Evolutionary conservation across 2,329 filamentous ascomycete genomes (phyloP), one percentile per base, ranked within the genome.

Genomic region (Claviceps paspali): DNA sequence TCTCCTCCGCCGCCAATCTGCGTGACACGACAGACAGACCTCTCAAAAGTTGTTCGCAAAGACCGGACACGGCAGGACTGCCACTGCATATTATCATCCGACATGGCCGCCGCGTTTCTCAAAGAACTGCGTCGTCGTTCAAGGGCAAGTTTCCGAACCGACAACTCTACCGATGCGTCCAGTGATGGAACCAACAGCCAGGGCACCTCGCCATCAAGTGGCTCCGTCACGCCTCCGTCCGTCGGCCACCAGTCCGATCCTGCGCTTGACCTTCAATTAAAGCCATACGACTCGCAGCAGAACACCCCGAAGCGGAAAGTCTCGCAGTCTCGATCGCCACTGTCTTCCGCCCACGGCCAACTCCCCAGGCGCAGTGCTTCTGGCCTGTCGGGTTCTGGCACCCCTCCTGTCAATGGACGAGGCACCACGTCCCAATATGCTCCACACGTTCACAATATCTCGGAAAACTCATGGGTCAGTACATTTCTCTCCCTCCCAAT

Each of bases 391-490:
- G 75, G 76, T 22, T 52, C 79, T 34, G 73, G 72, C 14, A 65
- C 71, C 18, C 68, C 71, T 19, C 59, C 65, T 18, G 54, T 64
- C 21, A 68, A 65, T 47, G 70, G 70, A 42, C 72, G 69, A 51
- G 65, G 61, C 38, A 68, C 63, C 44, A 60, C 72, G 14, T 94
- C 86, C 38, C 76, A 79, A 30, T 88, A 83, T 59, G 82, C 85
- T 22, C 87, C 88, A 18, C 75, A 76, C 48, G 73, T 95, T 28
- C 63, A 79, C 30, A 94, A 87, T 24, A 66, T 94, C 28, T 67
- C 74, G 8, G 84, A 94, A 45, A 82, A 81, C 47, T 78, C 83
- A 41, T 93, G 85, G 82, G 86, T 92, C 71, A 49, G 77, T 64
- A 34, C 19, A 10, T 14, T 11, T 6, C 12, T 22, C 14, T 21